Evolutionary conservation across 495 filamentous ascomycete genomes (phyloP).

Genomic region (Chaetomium fimeti): DNA sequence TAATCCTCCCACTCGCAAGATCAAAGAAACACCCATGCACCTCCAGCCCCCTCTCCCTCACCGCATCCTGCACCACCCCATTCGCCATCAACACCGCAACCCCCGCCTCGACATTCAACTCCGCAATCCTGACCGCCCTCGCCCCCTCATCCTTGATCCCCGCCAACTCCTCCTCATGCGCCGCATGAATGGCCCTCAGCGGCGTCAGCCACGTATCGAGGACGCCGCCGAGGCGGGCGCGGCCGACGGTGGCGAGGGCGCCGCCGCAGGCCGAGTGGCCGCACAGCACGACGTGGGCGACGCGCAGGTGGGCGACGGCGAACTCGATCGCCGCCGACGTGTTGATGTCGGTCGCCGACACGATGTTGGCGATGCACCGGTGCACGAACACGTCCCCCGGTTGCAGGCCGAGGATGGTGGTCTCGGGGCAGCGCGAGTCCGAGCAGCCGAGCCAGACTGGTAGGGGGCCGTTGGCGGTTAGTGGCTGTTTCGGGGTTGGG

Average conservation of each 20-base stretch:
- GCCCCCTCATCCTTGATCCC: constrained; percentile 48
- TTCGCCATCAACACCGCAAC: constrained; percentile 62
- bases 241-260: constrained; percentile 64
- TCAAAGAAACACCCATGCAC: constrained; percentile 74
- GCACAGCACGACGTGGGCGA: constrained; percentile 80
- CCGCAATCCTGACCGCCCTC: constrained; percentile 56
- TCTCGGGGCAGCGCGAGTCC: constrained; percentile 86
- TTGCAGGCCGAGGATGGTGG: constrained; percentile 72
- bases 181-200: constrained; percentile 58
- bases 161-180: constrained; percentile 55
- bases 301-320: constrained; percentile 69
- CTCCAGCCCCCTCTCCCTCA: constrained; percentile 64
- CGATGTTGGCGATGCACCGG: constrained; percentile 91
- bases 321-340: constrained; percentile 79
- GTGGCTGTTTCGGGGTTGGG: not conserved
- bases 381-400: constrained; percentile 92
- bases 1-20: constrained; percentile 58
- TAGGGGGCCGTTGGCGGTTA: too few relatives aligned
- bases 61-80: constrained; percentile 59
- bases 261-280: constrained; percentile 84
- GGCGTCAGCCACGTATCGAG: constrained; percentile 81
- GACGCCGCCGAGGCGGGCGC: constrained; percentile 66
- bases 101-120: constrained; percentile 69
- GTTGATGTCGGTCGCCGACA: constrained; percentile 74
- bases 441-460: constrained; percentile 88